Evolutionary conservation across 345 rosid genomes (phyloP), one percentile per base, ranked within the genome.

Genomic region (Excoecaria cochinchinensis): DNA sequence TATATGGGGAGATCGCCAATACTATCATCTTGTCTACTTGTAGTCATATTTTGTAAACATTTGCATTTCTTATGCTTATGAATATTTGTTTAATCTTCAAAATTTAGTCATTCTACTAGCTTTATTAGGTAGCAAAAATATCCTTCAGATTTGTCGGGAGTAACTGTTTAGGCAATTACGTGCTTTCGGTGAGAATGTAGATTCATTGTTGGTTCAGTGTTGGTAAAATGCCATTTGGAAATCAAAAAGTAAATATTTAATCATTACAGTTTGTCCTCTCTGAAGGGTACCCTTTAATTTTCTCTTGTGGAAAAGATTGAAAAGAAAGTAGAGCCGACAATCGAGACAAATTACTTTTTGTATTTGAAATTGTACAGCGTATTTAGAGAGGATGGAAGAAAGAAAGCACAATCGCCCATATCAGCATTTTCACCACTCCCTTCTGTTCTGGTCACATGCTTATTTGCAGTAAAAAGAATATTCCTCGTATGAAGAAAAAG

Each of bases 111-210:
- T 64, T 40, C 11, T 10, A 56, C 19, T 68, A 51, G 55, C 72
- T 79, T 79, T 63, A 46, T 63, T 63, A 40, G 67, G 57, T 67
- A 10, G 73, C 10, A 65, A 66, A 73, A 58, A 56, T 47, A 15
- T 36, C 17, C 51, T 72, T 39, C 64, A 66, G 51, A 65, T 63
- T 78, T 47, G 42, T 16, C 21, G 8, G 8, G 47, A 44, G 19
- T 69, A 70, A 14, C 19, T 69, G 56, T 53, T 24, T 65, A 31
- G 59, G 52, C 52, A 40, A 56, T 50, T 10, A n/a, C 72, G n/a
- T n/a, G n/a, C n/a, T 75, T 75, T 75, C 78, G 78, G 72, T 57
- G 31, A 55, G 71, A 8, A 22, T 46, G 56, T 51, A 31, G 19
- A 11, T 6, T 44, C 15, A 50, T 12, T 68, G 22, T 47, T 8